Evolutionary conservation across 345 rosid genomes (phyloP).

Genomic region (Mangifera indica): DNA sequence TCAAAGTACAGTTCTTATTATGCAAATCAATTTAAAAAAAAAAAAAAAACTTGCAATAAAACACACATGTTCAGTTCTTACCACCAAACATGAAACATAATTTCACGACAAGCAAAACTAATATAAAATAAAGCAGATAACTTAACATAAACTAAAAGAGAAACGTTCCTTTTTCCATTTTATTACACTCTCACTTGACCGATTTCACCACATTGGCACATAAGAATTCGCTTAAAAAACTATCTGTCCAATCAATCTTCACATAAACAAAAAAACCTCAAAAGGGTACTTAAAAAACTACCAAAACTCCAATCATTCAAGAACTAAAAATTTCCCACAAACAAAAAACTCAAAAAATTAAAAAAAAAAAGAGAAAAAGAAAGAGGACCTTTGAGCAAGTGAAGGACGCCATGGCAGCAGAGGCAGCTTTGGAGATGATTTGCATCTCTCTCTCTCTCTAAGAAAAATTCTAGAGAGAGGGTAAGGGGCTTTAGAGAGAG

Average conservation of each 20-base stretch:
- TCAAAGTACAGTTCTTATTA: no score
- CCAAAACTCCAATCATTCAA: neutral
- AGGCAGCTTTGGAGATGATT: constrained; percentile 74
- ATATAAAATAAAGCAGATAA: neutral
- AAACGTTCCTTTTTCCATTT: no score
- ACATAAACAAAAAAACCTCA: neutral
- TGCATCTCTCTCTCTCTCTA: constrained; percentile 51
- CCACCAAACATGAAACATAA: no score
- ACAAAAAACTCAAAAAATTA: neutral
- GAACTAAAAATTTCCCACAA: neutral
- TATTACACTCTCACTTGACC: neutral
- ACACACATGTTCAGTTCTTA: neutral
- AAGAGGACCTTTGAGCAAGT: constrained; percentile 60
- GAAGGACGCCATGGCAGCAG: constrained; percentile 67
- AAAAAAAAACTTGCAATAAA: neutral
- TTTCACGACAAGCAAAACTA: neutral
- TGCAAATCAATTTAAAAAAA: no score
- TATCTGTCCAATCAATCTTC: constrained; percentile 8
- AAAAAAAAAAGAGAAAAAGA: neutral
- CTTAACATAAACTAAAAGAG: neutral
- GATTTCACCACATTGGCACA: neutral
- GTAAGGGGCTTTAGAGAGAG: neutral
- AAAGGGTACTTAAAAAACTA: neutral
- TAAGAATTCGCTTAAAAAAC: constrained; percentile 11
- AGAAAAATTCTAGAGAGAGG: constrained; percentile 1